Conservation (phyloP, 2,329 filamentous ascomycete genomes). For the Alternaria postmessia region DNA sequence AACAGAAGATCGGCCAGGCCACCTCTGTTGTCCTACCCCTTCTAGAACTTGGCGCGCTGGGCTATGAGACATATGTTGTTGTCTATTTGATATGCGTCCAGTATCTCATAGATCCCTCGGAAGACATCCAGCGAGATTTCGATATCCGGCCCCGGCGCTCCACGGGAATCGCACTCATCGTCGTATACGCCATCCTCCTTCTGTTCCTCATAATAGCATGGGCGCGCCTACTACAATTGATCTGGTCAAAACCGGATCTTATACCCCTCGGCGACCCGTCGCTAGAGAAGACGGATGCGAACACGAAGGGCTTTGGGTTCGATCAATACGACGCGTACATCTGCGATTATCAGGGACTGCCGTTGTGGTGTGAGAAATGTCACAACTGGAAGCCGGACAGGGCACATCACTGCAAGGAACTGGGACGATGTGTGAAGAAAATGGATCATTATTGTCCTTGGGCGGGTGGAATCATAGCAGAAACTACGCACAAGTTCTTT, state of each 20-base stretch:
- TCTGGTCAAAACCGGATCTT: conserved; percentile 76
- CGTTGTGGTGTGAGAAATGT: conserved; percentile 85
- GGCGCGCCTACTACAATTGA: conserved; percentile 72
- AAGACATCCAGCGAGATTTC: conserved; percentile 26
- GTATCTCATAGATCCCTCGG: conserved; percentile 68
- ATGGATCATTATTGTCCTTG: conserved; percentile 98
- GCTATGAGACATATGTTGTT: conserved; percentile 75
- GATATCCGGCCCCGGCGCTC: conserved; percentile 55
- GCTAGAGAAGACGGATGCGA: conserved; percentile 39
- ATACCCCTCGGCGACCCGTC: conserved; percentile 65
- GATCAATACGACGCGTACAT: conserved; percentile 85
- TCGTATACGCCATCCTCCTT: conserved; percentile 76
- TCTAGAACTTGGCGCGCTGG: conserved; percentile 70
- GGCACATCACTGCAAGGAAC: conserved; percentile 83
- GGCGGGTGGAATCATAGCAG: conserved; percentile 91
- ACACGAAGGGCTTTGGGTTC: conserved; percentile 70
- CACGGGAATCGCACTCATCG: conserved; percentile 73
- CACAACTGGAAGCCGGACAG: conserved; percentile 88
- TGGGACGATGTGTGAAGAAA: conserved; percentile 81
- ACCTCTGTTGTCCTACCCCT: conserved; percentile 73
- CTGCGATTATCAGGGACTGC: conserved; percentile 80
- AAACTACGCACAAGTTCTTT: conserved; percentile 91
- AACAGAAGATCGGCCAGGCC: conserved; percentile 60
- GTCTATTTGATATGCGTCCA: conserved; percentile 69
- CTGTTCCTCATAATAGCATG: conserved; percentile 73